Evolutionary conservation across 257 asterid species (phyloP).

Genomic region (Nicotiana knightiana): DNA sequence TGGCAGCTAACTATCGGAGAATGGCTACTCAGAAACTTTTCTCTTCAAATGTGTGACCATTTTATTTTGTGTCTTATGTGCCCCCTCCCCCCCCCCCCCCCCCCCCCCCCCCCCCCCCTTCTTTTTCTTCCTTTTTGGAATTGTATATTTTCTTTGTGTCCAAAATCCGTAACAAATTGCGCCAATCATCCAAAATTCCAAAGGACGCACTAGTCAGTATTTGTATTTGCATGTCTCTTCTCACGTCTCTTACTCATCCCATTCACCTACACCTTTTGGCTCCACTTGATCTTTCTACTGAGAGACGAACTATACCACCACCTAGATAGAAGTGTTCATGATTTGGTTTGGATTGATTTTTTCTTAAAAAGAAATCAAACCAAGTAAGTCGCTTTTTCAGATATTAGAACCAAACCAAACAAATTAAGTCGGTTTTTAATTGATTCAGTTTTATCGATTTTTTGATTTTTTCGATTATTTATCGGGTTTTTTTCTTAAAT

Average conservation of each 20-base stretch:
- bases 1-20: not conserved
- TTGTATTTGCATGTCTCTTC: not conserved
- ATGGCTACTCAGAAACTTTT: not conserved
- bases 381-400: too few species aligned
- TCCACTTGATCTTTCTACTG: conserved; percentile 3
- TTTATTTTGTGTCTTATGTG: not conserved
- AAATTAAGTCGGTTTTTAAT: too few species aligned
- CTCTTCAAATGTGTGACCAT: not conserved
- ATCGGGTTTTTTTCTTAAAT: too few species aligned
- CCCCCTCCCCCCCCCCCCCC: too few species aligned
- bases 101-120: not conserved
- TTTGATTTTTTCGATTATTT: too few species aligned
- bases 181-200: not conserved
- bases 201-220: not conserved
- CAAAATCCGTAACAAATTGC: conserved; percentile 9
- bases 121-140: not conserved
- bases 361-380: too few species aligned
- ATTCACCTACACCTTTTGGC: conserved; percentile 16
- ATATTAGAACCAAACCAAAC: too few species aligned
- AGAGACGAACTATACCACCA: not conserved
- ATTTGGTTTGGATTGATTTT: too few species aligned
- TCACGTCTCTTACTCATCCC: not conserved
- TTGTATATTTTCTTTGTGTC: conserved; percentile 23
- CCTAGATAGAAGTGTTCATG: too few species aligned
- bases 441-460: too few species aligned